phyloP scores from a whole-genome alignment of 176 grass and related monocot species.

The Ampelocalamus luodianensis region DNA sequence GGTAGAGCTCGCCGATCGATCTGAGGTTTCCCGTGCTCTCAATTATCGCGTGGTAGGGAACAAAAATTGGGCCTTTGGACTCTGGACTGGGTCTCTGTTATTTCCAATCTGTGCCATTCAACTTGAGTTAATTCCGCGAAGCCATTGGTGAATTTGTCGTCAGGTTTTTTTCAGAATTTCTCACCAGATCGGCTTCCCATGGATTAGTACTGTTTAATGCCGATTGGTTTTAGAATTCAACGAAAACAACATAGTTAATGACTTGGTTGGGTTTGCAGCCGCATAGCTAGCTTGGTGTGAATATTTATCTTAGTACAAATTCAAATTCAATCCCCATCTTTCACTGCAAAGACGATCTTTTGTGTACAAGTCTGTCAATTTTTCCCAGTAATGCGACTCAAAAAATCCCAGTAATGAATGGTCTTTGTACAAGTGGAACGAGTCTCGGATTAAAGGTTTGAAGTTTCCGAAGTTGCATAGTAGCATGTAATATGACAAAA shows the following conservation, averaged over 20 bases:
- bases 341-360: too few relatives aligned
- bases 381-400: too few relatives aligned
- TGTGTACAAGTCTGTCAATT: too few relatives aligned
- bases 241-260: too few relatives aligned
- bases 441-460: too few relatives aligned
- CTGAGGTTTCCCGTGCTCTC: too few relatives aligned
- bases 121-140: neutral
- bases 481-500: neutral
- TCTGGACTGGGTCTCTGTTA: neutral
- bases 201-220: neutral
- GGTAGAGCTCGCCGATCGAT: too few relatives aligned
- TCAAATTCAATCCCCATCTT: too few relatives aligned
- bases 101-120: neutral
- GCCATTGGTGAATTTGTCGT: neutral
- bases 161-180: neutral
- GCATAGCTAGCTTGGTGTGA: neutral
- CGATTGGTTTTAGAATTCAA: neutral
- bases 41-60: too few relatives aligned
- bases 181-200: conserved; percentile 1
- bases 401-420: too few relatives aligned
- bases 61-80: neutral
- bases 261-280: neutral
- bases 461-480: too few relatives aligned
- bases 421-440: too few relatives aligned
- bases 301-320: neutral